Evolutionary conservation across 2,329 filamentous ascomycete species (phyloP).

Genomic region (Scleromitrula shiraiana): DNA sequence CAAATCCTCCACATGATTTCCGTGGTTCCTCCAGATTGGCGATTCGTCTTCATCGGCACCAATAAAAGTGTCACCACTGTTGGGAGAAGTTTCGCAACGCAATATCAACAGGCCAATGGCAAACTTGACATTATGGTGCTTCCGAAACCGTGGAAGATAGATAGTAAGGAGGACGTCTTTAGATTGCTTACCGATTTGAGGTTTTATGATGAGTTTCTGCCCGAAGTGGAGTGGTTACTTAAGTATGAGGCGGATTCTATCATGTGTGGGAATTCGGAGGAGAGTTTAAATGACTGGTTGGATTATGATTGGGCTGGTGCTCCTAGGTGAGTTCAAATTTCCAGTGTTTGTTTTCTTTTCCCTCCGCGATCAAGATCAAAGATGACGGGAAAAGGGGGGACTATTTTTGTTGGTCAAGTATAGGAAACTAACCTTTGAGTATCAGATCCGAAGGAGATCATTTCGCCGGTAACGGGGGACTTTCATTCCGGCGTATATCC

Average conservation of each 20-base stretch:
- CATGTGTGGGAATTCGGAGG: constrained; percentile 44
- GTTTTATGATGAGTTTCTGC: constrained; percentile 40
- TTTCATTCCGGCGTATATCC: constrained; percentile 45
- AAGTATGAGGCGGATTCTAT: constrained; percentile 51
- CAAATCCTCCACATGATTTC: constrained; percentile 49
- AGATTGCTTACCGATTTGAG: constrained; percentile 45
- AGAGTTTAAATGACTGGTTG: constrained; percentile 30
- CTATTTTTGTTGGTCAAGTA: not conserved
- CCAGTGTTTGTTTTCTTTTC: no score
- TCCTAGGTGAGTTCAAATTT: constrained; percentile 31
- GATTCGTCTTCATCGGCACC: constrained; percentile 46
- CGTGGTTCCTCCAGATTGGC: constrained; percentile 50
- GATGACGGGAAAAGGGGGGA: not conserved
- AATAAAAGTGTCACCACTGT: constrained; percentile 38
- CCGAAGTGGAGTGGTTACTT: constrained; percentile 45
- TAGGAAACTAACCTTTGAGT: not conserved
- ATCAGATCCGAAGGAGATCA: not conserved
- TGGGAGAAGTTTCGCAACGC: constrained; percentile 38
- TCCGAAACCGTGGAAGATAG: constrained; percentile 17
- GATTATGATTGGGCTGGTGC: constrained; percentile 32
- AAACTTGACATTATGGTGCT: constrained; percentile 29
- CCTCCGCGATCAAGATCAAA: no score
- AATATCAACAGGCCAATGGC: constrained; percentile 41
- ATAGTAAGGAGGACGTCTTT: constrained; percentile 42
- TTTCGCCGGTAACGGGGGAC: constrained; percentile 46